Conservation (phyloP, 345 rosid genomes). For the Arabis hirsuta region DNA sequence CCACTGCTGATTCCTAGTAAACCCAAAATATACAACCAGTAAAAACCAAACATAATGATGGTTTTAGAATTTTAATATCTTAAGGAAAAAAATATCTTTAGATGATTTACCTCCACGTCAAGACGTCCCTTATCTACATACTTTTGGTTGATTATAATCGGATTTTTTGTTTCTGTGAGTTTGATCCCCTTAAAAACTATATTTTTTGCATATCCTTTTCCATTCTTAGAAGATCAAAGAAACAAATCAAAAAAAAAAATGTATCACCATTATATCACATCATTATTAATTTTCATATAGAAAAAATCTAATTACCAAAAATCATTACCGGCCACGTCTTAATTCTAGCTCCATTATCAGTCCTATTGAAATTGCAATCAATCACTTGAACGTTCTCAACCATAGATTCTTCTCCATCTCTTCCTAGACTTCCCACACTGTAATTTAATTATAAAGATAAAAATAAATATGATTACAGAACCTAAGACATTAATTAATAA, state of each 20-base stretch:
- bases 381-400: constrained; percentile 52
- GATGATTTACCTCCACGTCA: constrained; percentile 13
- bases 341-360: constrained; percentile 60
- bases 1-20: constrained; percentile 38
- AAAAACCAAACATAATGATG: not conserved
- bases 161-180: constrained; percentile 26
- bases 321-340: constrained; percentile 57
- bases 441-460: not conserved
- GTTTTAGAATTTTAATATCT: not conserved
- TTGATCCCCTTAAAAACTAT: constrained; percentile 10
- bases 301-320: not conserved
- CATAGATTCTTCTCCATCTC: constrained; percentile 26
- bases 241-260: too few species aligned
- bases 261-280: not conserved
- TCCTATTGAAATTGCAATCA: constrained; percentile 46
- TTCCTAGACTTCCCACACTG: constrained; percentile 70
- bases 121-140: constrained; percentile 28
- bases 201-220: constrained; percentile 36
- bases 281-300: not conserved
- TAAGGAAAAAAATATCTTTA: not conserved
- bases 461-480: not conserved
- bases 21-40: not conserved
- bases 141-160: constrained; percentile 32
- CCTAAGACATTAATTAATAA: not conserved
- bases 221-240: constrained; percentile 13